Conservation (phyloP, 805 yeast genomes). For the Spathaspora sp. region DNA sequence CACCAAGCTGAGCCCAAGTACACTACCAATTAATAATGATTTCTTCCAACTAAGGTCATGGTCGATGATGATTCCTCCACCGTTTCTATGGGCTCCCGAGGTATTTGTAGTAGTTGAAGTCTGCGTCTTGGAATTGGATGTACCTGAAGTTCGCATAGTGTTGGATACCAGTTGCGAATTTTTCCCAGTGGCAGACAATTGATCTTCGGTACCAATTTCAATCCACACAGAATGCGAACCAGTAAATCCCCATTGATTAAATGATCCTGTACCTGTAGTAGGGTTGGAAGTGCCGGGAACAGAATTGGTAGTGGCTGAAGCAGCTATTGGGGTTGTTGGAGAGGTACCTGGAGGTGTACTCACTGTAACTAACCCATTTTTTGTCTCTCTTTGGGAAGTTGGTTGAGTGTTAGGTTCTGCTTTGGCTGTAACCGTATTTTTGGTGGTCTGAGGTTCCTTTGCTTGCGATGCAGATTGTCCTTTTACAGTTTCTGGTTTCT, state of each 20-base stretch:
- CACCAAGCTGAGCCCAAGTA: slow-evolving; percentile 13
- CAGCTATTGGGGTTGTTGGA: not conserved
- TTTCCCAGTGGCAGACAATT: slow-evolving; percentile 1
- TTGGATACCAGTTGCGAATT: not conserved
- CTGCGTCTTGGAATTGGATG: slow-evolving; percentile 8
- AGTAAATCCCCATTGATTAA: slow-evolving; percentile 41
- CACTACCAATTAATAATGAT: slow-evolving; percentile 11
- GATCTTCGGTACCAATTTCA: slow-evolving; percentile 9
- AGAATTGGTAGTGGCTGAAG: not conserved
- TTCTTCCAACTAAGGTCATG: slow-evolving; percentile 13
- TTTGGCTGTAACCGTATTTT: not conserved
- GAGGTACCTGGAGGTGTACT: not conserved
- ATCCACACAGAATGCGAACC: slow-evolving; percentile 37
- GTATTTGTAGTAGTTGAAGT: slow-evolving; percentile 11
- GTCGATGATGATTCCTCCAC: slow-evolving; percentile 10
- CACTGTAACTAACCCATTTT: not conserved
- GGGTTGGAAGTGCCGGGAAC: slow-evolving; percentile 6
- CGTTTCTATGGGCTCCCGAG: slow-evolving; percentile 15
- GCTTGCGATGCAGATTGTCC: not conserved
- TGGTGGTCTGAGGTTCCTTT: not conserved
- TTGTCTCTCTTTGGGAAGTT: not conserved
- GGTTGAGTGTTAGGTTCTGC: slow-evolving; percentile 3
- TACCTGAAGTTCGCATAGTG: not conserved
- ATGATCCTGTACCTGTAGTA: slow-evolving; percentile 10
- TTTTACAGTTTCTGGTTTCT: not conserved